Evolutionary conservation across 2,329 filamentous ascomycete species (phyloP), one percentile per base, ranked within the genome.

Genomic region (Ambrosiella cleistominuta): DNA sequence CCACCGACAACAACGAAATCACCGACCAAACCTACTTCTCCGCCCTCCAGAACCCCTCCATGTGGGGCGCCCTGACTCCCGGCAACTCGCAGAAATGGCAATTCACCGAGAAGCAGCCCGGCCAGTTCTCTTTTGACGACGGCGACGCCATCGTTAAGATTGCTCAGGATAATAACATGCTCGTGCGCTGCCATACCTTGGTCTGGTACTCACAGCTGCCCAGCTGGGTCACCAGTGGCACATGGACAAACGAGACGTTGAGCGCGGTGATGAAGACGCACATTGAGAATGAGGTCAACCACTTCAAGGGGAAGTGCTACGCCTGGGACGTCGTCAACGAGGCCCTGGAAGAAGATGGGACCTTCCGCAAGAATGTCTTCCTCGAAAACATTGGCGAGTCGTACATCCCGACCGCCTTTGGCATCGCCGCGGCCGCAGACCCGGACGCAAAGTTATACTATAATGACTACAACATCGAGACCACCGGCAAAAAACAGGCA

Each of bases 311-410:
- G 58, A 71, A 77, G 63, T 82, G 80, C 67, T 78, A 79, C 65
- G 73, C 75, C 37, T 85, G 80, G 80, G 81, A 85, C 58, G 81
- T 85, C 0, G 74, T 83, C 27, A 85, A 85, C 66, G 81, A 85
- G 70, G 77, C 75, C 3, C 71, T 81, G 45, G 73, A 76, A 59
- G 80, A 83, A 17, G 74, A 77, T 62, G 79, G 78, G 12, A 73
- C 70, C 7, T 78, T 71, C 68, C 71, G 79, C 58, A 64, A 70
- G 59, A 72, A 68, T 58, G 72, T 81, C 61, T 84, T 80, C 68
- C 74, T 75, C 66, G 66, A 72, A 37, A 73, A 73, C 38, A 73
- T 83, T 15, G 79, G 79, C 19, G 73, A 74, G 9, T 71, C 73
- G 47, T 85, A 77, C 68, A 74, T 84, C 58, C 70, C 74, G 9